phyloP scores from a whole-genome alignment of 305 asterid species.

The Fraxinus sp. region DNA sequence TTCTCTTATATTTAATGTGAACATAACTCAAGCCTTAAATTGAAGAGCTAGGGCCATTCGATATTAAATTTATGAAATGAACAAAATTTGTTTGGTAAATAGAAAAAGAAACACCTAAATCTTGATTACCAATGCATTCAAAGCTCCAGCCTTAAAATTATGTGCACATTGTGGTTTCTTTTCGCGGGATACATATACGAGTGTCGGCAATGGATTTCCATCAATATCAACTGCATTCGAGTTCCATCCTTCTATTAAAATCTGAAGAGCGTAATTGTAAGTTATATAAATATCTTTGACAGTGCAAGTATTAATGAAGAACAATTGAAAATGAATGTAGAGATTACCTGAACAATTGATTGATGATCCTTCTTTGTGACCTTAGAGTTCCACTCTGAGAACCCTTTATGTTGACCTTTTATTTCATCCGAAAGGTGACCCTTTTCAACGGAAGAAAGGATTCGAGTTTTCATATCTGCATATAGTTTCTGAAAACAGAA shows the following conservation, averaged over 20 bases:
- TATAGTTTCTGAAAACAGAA: constrained; percentile 42
- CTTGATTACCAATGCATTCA: constrained; percentile 70
- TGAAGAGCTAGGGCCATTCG: not conserved
- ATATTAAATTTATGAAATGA: not conserved
- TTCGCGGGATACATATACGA: constrained; percentile 77
- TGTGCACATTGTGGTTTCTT: constrained; percentile 58
- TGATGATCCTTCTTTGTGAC: constrained; percentile 66
- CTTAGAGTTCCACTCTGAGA: constrained; percentile 55
- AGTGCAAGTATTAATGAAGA: not conserved
- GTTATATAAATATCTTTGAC: not conserved
- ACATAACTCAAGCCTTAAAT: not conserved
- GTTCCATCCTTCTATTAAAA: constrained; percentile 59
- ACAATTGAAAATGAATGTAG: not conserved
- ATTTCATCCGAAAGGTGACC: not conserved
- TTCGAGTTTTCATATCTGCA: constrained; percentile 44
- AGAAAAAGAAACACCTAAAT: not conserved
- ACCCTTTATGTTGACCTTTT: constrained; percentile 55
- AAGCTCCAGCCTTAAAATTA: constrained; percentile 84
- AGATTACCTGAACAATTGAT: constrained; percentile 68
- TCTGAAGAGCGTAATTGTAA: constrained; percentile 31
- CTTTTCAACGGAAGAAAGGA: not conserved
- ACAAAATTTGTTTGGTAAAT: not conserved
- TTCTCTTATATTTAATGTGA: not conserved
- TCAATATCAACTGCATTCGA: constrained; percentile 39
- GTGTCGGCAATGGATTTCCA: constrained; percentile 56